Evolutionary conservation across 306 rosid genomes (phyloP), one percentile per base, ranked within the genome.

Genomic region (Psophocarpus tetragonolobus): DNA sequence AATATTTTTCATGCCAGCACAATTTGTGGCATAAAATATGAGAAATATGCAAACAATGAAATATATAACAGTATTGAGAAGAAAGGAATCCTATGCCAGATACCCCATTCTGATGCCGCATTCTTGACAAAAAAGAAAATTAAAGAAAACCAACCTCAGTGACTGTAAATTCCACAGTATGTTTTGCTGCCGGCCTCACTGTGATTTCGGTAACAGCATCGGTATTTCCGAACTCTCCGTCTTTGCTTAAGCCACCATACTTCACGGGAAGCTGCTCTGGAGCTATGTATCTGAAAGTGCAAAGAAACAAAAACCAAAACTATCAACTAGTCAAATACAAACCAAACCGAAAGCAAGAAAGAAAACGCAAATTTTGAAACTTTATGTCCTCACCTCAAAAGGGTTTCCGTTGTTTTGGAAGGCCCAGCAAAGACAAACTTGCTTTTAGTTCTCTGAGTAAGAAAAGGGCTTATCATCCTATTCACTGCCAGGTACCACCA

Each of bases 401-500:
- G 96, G 80, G 91, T 81, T 36, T 86, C 96, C 0, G 90, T 81
- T 61, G 95, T 85, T 81, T 88, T 90, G 12, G 97, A 86, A 53
- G 96, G 97, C 32, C 96, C 93, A 3, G 97, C 93, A 51, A 87
- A 92, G 9, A 90, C 89, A 77, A 90, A 88, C 84, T 92, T 92
- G 93, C 93, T 90, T 71, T 90, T 90, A 27, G 88, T 87, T 75
- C 91, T 88, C 77, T 87, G 92, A 1, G 93, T 92, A 5, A 92
- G 76, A 18, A 92, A 92, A 26, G 96, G 96, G 78, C 96, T 91
- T 72, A 91, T 88, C 96, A 91, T 88, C 58, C 85, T 76, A 67
- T 83, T 90, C 80, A 86, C 89, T 41, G 94, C 96, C 73, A 89
- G 79, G 76, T 92, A 92, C 97, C 97, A 92, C 86, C 96, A 92